Conservation (phyloP, 176 grass and related monocot genomes). For the sorghum (Sorghum bicolor) region Sorghum_bicolor_NCBIv3 NC_012879.2:4651001-4651500, state of each 20-base stretch:
- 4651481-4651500: background rate
- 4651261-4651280: constrained; percentile 29
- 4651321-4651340: constrained; percentile 60
- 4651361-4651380: constrained; percentile 69
- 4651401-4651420: constrained; percentile 57
- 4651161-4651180: constrained; percentile 52
- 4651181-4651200: constrained; percentile 46
- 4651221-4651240: constrained; percentile 55
- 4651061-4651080: constrained; percentile 84
- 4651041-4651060: constrained; percentile 74
- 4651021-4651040: constrained; percentile 75
- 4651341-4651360: constrained; percentile 63
- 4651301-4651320: constrained; percentile 45
- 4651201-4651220: constrained; percentile 48
- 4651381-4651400: constrained; percentile 76
- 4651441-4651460: constrained; percentile 37
- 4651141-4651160: background rate
- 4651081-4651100: constrained; percentile 50
- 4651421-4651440: constrained; percentile 38
- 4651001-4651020: constrained; percentile 71
- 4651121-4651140: too few species aligned
- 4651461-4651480: too few species aligned
- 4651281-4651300: constrained; percentile 22
- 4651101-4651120: constrained; percentile 44
- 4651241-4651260: constrained; percentile 74